A percentile compares a stretch with the other conserved stretches of the same genome.
Evolutionary conservation across 2,329 filamentous ascomycete genomes (phyloP).

Genomic region (Scedosporium aurantiacum): DNA sequence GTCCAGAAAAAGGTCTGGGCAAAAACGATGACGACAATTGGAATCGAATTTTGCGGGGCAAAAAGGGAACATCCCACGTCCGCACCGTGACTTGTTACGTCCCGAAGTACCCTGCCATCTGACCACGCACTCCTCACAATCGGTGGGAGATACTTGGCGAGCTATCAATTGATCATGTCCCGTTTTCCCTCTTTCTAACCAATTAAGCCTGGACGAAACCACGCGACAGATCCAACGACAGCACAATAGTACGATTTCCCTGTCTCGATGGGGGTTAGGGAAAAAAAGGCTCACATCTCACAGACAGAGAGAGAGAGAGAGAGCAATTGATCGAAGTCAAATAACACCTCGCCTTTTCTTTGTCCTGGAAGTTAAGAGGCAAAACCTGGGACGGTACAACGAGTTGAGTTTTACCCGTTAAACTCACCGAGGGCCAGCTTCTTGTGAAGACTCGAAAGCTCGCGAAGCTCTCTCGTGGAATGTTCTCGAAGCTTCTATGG

Average conservation of each 20-base stretch:
- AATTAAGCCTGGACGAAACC: background rate
- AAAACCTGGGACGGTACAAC: background rate
- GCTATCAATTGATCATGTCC: background rate
- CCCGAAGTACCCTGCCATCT: too few species aligned
- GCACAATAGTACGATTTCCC: background rate
- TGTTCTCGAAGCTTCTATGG: constrained; percentile 2
- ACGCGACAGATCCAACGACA: background rate
- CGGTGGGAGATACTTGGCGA: background rate
- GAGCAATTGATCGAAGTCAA: too few species aligned
- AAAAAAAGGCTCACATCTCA: background rate
- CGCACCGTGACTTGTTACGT: too few species aligned
- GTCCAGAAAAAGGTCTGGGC: too few species aligned
- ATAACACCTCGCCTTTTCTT: too few species aligned
- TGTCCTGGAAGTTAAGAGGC: too few species aligned
- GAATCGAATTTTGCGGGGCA: too few species aligned
- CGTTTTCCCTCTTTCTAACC: background rate
- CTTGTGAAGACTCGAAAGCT: background rate
- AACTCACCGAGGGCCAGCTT: background rate
- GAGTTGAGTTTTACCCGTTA: background rate
- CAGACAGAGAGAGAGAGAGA: too few species aligned
- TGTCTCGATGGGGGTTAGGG: background rate
- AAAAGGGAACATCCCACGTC: too few species aligned
- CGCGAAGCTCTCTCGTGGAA: background rate
- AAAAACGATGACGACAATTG: too few species aligned
- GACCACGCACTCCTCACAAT: too few species aligned